Percentiles rank a stretch among this genome's conserved stretches.
Conservation (phyloP, 345 rosid genomes). For the Euclidium syriacum region DNA sequence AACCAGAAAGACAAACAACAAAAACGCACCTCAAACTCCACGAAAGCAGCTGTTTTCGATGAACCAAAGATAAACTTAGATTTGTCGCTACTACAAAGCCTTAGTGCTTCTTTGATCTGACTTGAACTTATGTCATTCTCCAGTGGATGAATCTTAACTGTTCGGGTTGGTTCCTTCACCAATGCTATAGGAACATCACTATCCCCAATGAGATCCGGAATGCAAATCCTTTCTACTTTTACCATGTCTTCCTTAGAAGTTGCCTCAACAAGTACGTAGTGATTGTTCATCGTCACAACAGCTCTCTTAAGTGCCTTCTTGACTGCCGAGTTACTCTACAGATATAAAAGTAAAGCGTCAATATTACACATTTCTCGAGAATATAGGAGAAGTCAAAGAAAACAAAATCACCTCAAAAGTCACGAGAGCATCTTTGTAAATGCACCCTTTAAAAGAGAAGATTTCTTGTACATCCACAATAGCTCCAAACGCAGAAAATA, state of each 20-base stretch:
- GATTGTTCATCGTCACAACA: background rate
- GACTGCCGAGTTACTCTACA: conserved; percentile 31
- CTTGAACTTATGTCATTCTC: conserved; percentile 19
- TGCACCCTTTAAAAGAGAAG: conserved; percentile 19
- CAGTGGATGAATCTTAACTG: conserved; percentile 31
- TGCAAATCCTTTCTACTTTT: conserved; percentile 7
- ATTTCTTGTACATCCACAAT: conserved; percentile 25
- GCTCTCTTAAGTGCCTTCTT: conserved; percentile 31
- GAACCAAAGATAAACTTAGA: conserved; percentile 32
- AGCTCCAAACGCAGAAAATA: conserved; percentile 19
- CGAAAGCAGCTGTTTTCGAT: conserved; percentile 30
- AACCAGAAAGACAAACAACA: background rate
- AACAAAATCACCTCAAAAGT: conserved; percentile 26
- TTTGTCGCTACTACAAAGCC: conserved; percentile 30
- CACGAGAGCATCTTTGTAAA: conserved; percentile 27
- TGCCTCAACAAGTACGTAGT: conserved; percentile 24
- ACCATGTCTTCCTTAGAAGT: conserved; percentile 21
- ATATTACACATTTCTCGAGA: background rate
- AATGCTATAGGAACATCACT: conserved; percentile 33
- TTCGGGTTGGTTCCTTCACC: conserved; percentile 38
- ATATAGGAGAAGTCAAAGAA: background rate
- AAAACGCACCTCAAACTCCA: conserved; percentile 41
- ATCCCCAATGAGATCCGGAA: conserved; percentile 41
- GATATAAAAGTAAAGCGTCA: background rate
- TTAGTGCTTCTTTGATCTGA: conserved; percentile 35